Conservation (phyloP, 345 rosid species). For the Mercurialis annua region DNA sequence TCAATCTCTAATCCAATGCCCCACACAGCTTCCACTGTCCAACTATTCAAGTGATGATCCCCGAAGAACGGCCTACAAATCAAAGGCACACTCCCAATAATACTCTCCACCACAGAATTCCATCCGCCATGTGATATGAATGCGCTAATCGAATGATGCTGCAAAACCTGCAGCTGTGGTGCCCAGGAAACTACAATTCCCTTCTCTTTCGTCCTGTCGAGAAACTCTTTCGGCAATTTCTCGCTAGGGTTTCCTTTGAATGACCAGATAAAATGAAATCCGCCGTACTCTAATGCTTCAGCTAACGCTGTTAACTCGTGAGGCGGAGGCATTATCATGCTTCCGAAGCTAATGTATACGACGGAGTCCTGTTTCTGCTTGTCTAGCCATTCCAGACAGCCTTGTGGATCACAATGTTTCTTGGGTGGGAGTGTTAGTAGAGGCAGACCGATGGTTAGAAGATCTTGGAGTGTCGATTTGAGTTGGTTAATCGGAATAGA, state of each 20-base stretch:
- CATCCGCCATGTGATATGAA: constrained; percentile 16
- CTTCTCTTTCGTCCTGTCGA: constrained; percentile 15
- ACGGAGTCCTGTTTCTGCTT: constrained; percentile 37
- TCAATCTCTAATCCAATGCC: constrained; percentile 18
- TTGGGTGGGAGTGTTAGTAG: constrained; percentile 13
- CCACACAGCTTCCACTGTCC: constrained; percentile 17
- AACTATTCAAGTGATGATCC: constrained; percentile 4
- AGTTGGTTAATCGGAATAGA: constrained; percentile 16
- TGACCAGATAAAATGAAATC: constrained; percentile 53
- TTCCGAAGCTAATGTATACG: constrained; percentile 60
- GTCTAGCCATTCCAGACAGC: constrained; percentile 56
- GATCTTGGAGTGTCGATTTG: constrained; percentile 27
- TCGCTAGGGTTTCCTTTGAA: constrained; percentile 16
- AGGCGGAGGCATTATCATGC: constrained; percentile 30
- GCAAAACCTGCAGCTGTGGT: constrained; percentile 48
- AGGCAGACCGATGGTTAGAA: constrained; percentile 48
- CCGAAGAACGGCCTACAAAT: constrained; percentile 19
- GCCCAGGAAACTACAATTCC: constrained; percentile 57
- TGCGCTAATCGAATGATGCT: constrained; percentile 35
- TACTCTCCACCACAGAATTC: constrained; percentile 19
- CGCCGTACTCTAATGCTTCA: constrained; percentile 41
- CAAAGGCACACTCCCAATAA: constrained; percentile 19
- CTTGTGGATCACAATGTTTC: neutral
- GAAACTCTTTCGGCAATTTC: constrained; percentile 15
- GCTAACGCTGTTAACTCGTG: constrained; percentile 48